Percentiles rank a stretch among this genome's conserved stretches.
Conservation (phyloP, 2,329 filamentous ascomycete species). For the Lachnellula occidentalis region DNA sequence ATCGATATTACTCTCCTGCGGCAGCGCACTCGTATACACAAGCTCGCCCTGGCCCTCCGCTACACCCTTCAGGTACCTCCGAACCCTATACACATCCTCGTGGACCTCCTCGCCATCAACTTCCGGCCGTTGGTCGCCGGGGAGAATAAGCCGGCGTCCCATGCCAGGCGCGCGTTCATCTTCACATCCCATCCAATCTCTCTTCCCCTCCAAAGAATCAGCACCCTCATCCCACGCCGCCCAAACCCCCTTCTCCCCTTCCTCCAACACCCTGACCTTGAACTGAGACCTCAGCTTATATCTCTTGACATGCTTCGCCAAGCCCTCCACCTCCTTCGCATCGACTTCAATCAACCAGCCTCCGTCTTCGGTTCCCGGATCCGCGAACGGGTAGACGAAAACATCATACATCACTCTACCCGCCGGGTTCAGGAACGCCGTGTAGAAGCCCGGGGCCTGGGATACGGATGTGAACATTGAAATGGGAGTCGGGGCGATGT, state of each 20-base stretch:
- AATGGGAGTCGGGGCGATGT: slow-evolving; percentile 41
- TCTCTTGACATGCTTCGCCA: slow-evolving; percentile 71
- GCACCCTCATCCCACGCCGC: slow-evolving; percentile 53
- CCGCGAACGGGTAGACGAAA: slow-evolving; percentile 66
- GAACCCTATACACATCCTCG: slow-evolving; percentile 62
- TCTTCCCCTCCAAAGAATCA: slow-evolving; percentile 5
- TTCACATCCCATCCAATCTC: slow-evolving; percentile 22
- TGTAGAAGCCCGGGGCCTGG: slow-evolving; percentile 56
- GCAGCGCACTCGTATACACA: slow-evolving; percentile 62
- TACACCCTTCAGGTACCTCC: slow-evolving; percentile 74
- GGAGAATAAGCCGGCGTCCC: slow-evolving; percentile 46
- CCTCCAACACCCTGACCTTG: slow-evolving; percentile 57
- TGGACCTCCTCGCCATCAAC: slow-evolving; percentile 38
- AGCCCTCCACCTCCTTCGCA: slow-evolving; percentile 51
- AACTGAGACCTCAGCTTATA: slow-evolving; percentile 85
- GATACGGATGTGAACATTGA: slow-evolving; percentile 3
- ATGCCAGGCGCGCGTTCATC: slow-evolving; percentile 52
- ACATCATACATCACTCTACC: slow-evolving; percentile 85
- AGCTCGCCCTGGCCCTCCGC: slow-evolving; percentile 84
- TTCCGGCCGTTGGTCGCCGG: slow-evolving; percentile 29
- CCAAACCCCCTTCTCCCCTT: slow-evolving; percentile 64
- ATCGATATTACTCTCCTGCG: slow-evolving; percentile 87
- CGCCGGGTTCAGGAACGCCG: slow-evolving; percentile 78
- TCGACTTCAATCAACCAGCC: slow-evolving; percentile 80
- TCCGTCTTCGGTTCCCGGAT: slow-evolving; percentile 9